Evolutionary conservation across 352 stramenopile genomes (phyloP).

Genomic region (Phytophthora pinifolia): DNA sequence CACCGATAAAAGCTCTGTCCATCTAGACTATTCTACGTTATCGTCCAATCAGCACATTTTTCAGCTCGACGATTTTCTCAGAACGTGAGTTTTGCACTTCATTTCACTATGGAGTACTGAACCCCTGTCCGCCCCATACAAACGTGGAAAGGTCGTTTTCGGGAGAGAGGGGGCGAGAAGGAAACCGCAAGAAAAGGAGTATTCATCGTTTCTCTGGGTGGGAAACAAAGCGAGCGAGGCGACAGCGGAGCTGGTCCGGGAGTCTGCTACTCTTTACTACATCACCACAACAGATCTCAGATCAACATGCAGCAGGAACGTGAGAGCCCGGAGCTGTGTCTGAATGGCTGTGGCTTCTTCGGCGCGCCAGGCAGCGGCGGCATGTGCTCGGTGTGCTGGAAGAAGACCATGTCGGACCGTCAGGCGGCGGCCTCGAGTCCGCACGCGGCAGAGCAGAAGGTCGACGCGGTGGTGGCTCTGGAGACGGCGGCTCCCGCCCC

Average conservation of each 20-base stretch:
- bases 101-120: slow-evolving; percentile 8
- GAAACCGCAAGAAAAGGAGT: slow-evolving; percentile 12
- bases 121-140: slow-evolving; percentile 13
- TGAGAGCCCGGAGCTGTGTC: slow-evolving; percentile 70
- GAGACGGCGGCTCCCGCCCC: slow-evolving; percentile 2
- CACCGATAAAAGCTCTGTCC: no score
- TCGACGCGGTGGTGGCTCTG: slow-evolving; percentile 15
- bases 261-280: slow-evolving; percentile 11
- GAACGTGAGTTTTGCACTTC: slow-evolving; percentile 13
- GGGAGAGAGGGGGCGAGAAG: slow-evolving; percentile 21
- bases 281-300: neutral
- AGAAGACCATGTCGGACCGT: slow-evolving; percentile 81
- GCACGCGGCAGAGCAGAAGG: slow-evolving; percentile 24
- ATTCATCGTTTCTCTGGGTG: slow-evolving; percentile 72
- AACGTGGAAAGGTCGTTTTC: slow-evolving; percentile 26
- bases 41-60: slow-evolving; percentile 8
- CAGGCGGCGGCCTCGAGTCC: slow-evolving; percentile 41
- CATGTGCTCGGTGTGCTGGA: slow-evolving; percentile 88
- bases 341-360: slow-evolving; percentile 82
- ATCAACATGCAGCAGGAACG: slow-evolving; percentile 77
- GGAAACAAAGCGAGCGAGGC: slow-evolving; percentile 29
- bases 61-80: slow-evolving; percentile 11
- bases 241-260: slow-evolving; percentile 4
- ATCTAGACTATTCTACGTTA: slow-evolving; percentile 1
- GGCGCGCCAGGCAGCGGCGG: slow-evolving; percentile 61